phyloP scores from a whole-genome alignment of 495 filamentous ascomycete genomes.

The Patellaria atrata region DNA sequence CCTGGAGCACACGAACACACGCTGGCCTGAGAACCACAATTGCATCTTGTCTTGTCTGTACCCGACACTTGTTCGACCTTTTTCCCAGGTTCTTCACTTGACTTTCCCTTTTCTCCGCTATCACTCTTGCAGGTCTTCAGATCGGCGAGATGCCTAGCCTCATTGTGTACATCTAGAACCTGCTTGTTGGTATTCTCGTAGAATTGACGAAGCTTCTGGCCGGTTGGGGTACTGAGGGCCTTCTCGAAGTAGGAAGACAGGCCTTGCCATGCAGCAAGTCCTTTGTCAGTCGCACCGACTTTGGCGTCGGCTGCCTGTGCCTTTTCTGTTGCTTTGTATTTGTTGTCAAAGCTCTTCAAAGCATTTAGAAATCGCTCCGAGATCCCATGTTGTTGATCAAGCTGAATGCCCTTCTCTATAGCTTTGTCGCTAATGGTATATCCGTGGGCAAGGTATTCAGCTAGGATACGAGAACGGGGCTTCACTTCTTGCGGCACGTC shows the following conservation, averaged over 20 bases:
- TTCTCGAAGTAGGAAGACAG: slow-evolving; percentile 82
- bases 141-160: slow-evolving; percentile 75
- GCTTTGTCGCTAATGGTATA: slow-evolving; percentile 78
- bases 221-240: slow-evolving; percentile 69
- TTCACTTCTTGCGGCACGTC: slow-evolving; percentile 88
- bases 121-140: slow-evolving; percentile 55
- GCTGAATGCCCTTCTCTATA: slow-evolving; percentile 66
- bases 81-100: slow-evolving; percentile 16
- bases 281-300: slow-evolving; percentile 58
- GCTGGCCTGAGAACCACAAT: slow-evolving; percentile 27
- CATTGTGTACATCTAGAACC: slow-evolving; percentile 80
- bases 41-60: slow-evolving; percentile 31
- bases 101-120: slow-evolving; percentile 5
- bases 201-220: slow-evolving; percentile 71
- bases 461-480: slow-evolving; percentile 78
- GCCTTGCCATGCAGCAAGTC: slow-evolving; percentile 47
- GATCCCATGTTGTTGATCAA: slow-evolving; percentile 86
- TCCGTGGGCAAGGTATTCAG: slow-evolving; percentile 90
- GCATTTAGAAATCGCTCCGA: slow-evolving; percentile 59
- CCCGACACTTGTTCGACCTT: slow-evolving; percentile 21
- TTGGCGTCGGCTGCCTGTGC: slow-evolving; percentile 60
- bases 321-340: slow-evolving; percentile 65
- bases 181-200: slow-evolving; percentile 70
- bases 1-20: slow-evolving; percentile 29
- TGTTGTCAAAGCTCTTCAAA: slow-evolving; percentile 61